These are phyloP conservation scores for Globisporangium mamillatum DNA, from an alignment of 352 stramenopile genomes.

Conservation along the genomic window DNA sequence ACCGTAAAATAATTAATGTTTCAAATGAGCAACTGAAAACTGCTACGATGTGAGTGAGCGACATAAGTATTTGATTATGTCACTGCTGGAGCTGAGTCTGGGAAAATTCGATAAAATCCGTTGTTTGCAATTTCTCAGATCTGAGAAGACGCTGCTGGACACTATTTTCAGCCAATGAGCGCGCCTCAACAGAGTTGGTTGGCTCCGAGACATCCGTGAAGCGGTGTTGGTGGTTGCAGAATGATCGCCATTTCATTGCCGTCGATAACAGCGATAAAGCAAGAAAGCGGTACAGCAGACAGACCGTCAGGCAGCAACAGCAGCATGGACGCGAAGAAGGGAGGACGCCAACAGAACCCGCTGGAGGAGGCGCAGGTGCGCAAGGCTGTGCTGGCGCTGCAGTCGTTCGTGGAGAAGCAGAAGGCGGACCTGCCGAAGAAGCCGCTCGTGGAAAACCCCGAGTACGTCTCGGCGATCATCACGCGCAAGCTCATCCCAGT, in stretches of 20 bases:
- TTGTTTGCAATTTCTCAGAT: background rate
- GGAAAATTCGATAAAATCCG: too few species aligned
- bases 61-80: too few species aligned
- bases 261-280: background rate
- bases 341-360: conserved; percentile 49
- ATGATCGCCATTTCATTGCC: background rate
- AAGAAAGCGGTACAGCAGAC: background rate
- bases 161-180: background rate
- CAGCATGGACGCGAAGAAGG: conserved; percentile 44
- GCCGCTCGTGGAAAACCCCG: conserved; percentile 51
- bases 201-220: background rate
- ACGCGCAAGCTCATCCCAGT: conserved; percentile 67
- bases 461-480: conserved; percentile 69
- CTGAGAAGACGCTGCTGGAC: background rate
- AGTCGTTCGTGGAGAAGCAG: conserved; percentile 55
- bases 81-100: too few species aligned
- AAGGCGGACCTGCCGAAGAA: conserved; percentile 50
- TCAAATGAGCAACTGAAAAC: too few species aligned
- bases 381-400: conserved; percentile 62
- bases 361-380: conserved; percentile 74
- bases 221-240: background rate
- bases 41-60: too few species aligned
- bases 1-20: too few species aligned
- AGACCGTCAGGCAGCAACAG: background rate
- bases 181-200: background rate